Evolutionary conservation across 768 basidiomycete species (phyloP), one percentile per base, ranked within the genome.

Genomic region (Neoboletus subvelutipes): DNA sequence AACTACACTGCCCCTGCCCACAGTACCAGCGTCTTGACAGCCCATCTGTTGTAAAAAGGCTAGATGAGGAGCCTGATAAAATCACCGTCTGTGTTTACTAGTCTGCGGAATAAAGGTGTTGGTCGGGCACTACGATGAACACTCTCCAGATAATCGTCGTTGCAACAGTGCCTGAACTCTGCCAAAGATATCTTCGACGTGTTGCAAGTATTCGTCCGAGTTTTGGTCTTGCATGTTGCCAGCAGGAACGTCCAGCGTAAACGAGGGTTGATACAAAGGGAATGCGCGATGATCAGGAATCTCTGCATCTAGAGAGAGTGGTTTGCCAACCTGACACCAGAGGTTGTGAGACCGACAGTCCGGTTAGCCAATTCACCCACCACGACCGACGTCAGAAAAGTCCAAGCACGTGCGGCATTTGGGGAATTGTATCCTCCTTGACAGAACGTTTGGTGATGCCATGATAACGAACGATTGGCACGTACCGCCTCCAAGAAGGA

Each of bases 321-420:
- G 79, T 11, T 73, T 71, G 3, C 77, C 81, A 26, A 83, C 72
- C 90, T 93, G 52, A 29, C 33, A 26, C 48, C 34, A 57, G 22
- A 20, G 26, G 33, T 6, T 10, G 22, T 46, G 50, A 59, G 40
- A 57, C 41, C 41, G 10, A 51, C 34, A 28, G 29, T 33, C 8
- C 4, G n/a, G 42, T 17, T 12, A 20, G 11, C 34, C 53, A 49
- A 39, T 45, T 13, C 18, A 75, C 88, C 59, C 62, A 93, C 90
- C 29, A 83, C 82, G 5, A 90, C 73, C 0, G 88, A 87, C 1
- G 94, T 96, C 18, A 94, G 73, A 64, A 85, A 85, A 1, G 91
- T 78, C 92, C 93, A 97, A 0, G 91, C 90, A 13, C 94, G 81
- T 0, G 94, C 94, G 1, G 86, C 86, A 62, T 95, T 95, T 2